These are phyloP conservation scores for Hysterangium stoloniferum DNA, from an alignment of 768 basidiomycete genomes.

Conservation along the genomic window DNA sequence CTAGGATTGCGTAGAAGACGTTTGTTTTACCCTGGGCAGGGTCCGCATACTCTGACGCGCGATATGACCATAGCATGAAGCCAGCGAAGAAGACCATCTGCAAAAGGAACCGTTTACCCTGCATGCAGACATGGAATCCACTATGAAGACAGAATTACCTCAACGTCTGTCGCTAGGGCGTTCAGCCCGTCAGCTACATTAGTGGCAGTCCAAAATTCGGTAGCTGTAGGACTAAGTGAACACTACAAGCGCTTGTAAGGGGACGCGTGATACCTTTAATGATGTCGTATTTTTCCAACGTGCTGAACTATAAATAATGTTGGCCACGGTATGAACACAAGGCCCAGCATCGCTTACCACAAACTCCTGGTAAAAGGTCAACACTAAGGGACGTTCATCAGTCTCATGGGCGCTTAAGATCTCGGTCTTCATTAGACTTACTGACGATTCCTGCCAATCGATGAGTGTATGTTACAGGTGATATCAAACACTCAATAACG, in stretches of 20 bases:
- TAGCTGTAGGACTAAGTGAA: slow-evolving; percentile 33
- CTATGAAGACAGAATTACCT: slow-evolving; percentile 41
- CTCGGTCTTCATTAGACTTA: not conserved
- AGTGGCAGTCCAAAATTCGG: slow-evolving; percentile 72
- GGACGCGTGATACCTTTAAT: slow-evolving; percentile 45
- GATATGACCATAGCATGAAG: slow-evolving; percentile 83
- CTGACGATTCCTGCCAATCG: slow-evolving; percentile 6
- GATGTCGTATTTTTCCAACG: slow-evolving; percentile 52
- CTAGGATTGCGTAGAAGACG: slow-evolving; percentile 65
- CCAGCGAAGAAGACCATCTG: slow-evolving; percentile 79
- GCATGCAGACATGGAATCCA: slow-evolving; percentile 10
- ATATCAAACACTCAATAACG: not conserved
- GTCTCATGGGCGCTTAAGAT: not conserved
- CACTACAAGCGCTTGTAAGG: not conserved
- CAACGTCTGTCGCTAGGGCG: slow-evolving; percentile 75
- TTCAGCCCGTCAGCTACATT: slow-evolving; percentile 82
- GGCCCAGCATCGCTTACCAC: slow-evolving; percentile 36
- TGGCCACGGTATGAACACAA: too few species aligned
- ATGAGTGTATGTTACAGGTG: not conserved
- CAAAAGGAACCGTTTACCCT: not conserved
- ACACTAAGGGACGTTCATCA: slow-evolving; percentile 70
- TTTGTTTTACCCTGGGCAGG: slow-evolving; percentile 34
- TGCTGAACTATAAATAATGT: slow-evolving; percentile 49
- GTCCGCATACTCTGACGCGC: slow-evolving; percentile 50
- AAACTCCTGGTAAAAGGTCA: slow-evolving; percentile 83